phyloP scores from a whole-genome alignment of 441 rosid species.

The Gossypium davidsonii region DNA sequence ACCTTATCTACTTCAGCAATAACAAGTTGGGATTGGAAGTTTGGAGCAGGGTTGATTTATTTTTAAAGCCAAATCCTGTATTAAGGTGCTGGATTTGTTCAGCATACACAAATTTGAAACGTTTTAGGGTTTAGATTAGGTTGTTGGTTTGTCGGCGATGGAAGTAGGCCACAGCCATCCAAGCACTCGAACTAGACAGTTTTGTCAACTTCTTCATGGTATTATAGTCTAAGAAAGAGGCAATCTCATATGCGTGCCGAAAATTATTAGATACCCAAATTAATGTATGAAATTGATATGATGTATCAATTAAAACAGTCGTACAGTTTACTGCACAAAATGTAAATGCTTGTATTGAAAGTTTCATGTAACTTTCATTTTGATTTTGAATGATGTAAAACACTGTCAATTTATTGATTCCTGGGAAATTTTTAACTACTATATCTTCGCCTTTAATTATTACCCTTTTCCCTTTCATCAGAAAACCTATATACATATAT shows the following conservation, averaged over 20 bases:
- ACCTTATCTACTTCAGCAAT: background rate
- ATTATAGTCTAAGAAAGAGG: background rate
- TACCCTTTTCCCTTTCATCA: background rate
- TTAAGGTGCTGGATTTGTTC: background rate
- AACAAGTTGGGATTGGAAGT: background rate
- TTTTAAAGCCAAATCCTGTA: background rate
- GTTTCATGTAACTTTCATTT: background rate
- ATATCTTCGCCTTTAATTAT: background rate
- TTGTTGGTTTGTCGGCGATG: conserved; percentile 6
- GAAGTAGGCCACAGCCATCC: conserved; percentile 20
- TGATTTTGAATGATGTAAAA: background rate
- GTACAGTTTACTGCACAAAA: background rate
- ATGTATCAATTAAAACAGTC: background rate
- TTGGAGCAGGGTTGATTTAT: background rate
- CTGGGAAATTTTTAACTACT: background rate
- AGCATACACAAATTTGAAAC: background rate
- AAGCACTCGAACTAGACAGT: background rate
- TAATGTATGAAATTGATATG: background rate
- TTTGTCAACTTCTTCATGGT: conserved; percentile 9
- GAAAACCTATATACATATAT: background rate
- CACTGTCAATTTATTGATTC: background rate
- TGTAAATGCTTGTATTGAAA: background rate
- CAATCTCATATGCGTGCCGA: background rate
- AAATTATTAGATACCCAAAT: background rate
- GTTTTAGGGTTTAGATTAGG: background rate